These are phyloP conservation scores for Sphaerulina populicola DNA, from an alignment of 2,329 filamentous ascomycete species.

Conservation along the genomic window DNA sequence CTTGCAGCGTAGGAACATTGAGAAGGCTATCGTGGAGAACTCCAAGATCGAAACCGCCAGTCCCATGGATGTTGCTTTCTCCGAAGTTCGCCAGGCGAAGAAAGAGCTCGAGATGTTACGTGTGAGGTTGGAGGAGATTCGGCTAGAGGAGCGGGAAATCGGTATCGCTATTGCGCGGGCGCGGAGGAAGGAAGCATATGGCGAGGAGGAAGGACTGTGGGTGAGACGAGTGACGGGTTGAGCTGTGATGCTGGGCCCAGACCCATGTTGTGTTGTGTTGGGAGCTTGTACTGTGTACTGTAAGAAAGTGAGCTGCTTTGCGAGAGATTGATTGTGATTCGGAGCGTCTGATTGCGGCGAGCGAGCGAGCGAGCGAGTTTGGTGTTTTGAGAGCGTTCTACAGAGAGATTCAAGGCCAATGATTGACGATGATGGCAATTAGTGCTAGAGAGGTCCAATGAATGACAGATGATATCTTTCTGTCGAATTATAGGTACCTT, in stretches of 20 bases:
- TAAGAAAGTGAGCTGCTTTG: not conserved
- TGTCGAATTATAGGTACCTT: not conserved
- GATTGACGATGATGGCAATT: not conserved
- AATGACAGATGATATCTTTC: not conserved
- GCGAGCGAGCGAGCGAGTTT: not conserved
- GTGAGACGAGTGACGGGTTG: constrained; percentile 65
- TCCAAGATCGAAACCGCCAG: constrained; percentile 64
- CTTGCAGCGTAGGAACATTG: constrained; percentile 62
- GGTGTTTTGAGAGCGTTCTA: not conserved
- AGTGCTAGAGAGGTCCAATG: not conserved
- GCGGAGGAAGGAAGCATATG: constrained; percentile 53
- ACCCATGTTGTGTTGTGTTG: not conserved
- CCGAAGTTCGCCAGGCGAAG: constrained; percentile 48
- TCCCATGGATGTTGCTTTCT: constrained; percentile 56
- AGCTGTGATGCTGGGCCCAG: constrained; percentile 18
- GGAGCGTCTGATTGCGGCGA: not conserved
- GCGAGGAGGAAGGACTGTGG: constrained; percentile 63
- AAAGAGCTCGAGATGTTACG: constrained; percentile 59
- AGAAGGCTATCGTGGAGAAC: constrained; percentile 65
- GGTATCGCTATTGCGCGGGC: constrained; percentile 70
- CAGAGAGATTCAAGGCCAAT: not conserved
- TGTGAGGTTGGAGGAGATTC: constrained; percentile 61
- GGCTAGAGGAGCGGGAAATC: constrained; percentile 68
- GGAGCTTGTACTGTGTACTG: not conserved
- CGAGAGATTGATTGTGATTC: not conserved